Evolutionary conservation across 202 grass and related monocot species (phyloP).

Genomic region (Sporobolus alterniflorus): DNA sequence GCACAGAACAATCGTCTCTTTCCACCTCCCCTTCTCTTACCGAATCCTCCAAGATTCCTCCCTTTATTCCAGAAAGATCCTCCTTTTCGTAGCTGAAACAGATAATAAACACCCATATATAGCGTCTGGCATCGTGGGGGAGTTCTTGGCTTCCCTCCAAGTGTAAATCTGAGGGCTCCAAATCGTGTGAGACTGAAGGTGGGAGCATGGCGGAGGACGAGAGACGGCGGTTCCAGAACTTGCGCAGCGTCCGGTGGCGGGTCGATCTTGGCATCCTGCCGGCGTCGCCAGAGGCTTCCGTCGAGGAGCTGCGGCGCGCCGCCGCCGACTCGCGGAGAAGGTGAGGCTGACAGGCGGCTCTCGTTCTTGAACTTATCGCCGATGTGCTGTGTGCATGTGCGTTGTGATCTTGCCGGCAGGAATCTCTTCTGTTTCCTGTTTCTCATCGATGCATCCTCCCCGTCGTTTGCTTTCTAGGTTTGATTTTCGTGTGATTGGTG

Average conservation of each 20-base stretch:
- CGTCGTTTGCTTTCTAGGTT: background rate
- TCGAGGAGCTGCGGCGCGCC: constrained; percentile 76
- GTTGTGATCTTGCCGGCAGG: constrained; percentile 20
- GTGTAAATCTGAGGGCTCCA: constrained; percentile 40
- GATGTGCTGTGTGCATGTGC: background rate
- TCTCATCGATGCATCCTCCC: background rate
- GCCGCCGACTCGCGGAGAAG: constrained; percentile 85
- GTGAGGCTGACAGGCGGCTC: constrained; percentile 47
- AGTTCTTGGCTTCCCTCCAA: constrained; percentile 27
- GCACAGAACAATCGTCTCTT: constrained; percentile 33
- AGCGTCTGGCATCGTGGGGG: constrained; percentile 30
- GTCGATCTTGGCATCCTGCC: constrained; percentile 90
- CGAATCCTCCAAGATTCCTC: constrained; percentile 30
- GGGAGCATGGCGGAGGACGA: constrained; percentile 48
- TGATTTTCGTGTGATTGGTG: background rate
- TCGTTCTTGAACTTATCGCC: background rate
- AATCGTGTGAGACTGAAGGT: constrained; percentile 33
- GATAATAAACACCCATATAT: constrained; percentile 43
- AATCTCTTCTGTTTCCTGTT: constrained; percentile 1
- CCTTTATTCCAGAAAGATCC: constrained; percentile 50
- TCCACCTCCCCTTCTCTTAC: background rate
- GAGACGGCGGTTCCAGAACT: constrained; percentile 61
- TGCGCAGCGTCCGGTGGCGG: constrained; percentile 92
- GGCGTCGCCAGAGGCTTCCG: constrained; percentile 58
- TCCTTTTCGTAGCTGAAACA: constrained; percentile 50